These are phyloP conservation scores for Pseudoturritis turrita DNA, from an alignment of 345 rosid species.

Conservation along the genomic window DNA sequence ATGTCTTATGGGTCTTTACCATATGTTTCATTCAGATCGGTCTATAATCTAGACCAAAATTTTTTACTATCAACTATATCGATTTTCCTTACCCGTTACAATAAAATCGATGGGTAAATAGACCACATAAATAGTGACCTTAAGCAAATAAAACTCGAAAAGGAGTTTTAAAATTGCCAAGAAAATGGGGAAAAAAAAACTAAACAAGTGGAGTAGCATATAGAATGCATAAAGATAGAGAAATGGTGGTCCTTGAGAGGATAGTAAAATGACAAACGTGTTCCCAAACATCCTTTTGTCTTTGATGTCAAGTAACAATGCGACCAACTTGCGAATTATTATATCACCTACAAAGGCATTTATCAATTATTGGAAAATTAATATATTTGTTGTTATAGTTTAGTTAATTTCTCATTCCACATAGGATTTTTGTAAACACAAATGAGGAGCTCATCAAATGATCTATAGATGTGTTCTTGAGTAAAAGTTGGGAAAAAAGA, in stretches of 20 bases:
- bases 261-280: slow-evolving; percentile 19
- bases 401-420: not conserved
- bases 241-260: slow-evolving; percentile 9
- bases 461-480: not conserved
- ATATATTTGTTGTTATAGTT: not conserved
- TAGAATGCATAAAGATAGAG: not conserved
- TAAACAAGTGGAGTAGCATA: slow-evolving; percentile 12
- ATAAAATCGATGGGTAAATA: not conserved
- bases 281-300: slow-evolving; percentile 22
- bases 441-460: not conserved
- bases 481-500: not conserved
- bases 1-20: too few relatives aligned
- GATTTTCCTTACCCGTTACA: not conserved
- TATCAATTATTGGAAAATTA: not conserved
- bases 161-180: too few relatives aligned
- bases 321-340: slow-evolving; percentile 26
- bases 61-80: not conserved
- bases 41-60: not conserved
- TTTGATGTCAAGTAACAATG: slow-evolving; percentile 12
- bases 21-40: too few relatives aligned
- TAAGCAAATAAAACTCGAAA: not conserved
- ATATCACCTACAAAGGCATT: slow-evolving; percentile 2
- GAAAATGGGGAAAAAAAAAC: not conserved
- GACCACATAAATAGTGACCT: not conserved
- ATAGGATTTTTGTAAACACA: not conserved